Base-by-base conservation (phyloP, 2,329 filamentous ascomycete genomes). In the Sodiomyces alkalinus region DNA sequence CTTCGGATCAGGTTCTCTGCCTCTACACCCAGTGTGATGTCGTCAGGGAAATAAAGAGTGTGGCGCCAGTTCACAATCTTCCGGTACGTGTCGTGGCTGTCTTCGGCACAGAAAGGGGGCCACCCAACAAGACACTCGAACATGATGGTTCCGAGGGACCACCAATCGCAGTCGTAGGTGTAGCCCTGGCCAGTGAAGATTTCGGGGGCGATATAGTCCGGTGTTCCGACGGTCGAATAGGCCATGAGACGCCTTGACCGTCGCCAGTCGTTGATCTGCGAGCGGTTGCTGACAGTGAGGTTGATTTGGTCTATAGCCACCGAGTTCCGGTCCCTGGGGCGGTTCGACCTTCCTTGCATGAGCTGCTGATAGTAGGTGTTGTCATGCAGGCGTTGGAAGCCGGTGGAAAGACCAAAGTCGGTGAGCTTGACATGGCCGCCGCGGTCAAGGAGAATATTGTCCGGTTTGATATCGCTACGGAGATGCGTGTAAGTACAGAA, bases 1-100 rank as follows among this genome's bases (percentile, higher is more conserved):
- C 78, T 83, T 63, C 85, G 68, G 43, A 96, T 92, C 48, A 96
- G 67, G 46, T 87, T 80, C 56, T 96, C 87, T 0, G 90, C 86
- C 47, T 94, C 86, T 2, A 69, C 68, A 22, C 83, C 83, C 19
- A 98, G 64, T 35, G 82, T 80, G 45, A 94, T 80, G 52, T 98
- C 90, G 35, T 92, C 86, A 1, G 90, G 90, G 64, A 98, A 96
- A 55, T 93, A 93, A 26, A 98, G 61, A 34, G 87, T 85, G 47
- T 92, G 79, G 32, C 82, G 76, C 90, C 90, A 98, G 59, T 94
- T 93, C 44, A 98, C 85, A 52, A 98, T 98, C 68, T 98, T 98
- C 41, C 87, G 79, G 58, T 98, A 98, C 2, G 90, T 96, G 53
- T 96, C 90, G 48, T 92, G 87, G 35, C 85, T 81, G 50, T 96